Percentiles rank a stretch among this genome's conserved stretches.
Evolutionary conservation across 2,329 filamentous ascomycete species (phyloP).

Genomic region (Colletotrichum theobromicola): DNA sequence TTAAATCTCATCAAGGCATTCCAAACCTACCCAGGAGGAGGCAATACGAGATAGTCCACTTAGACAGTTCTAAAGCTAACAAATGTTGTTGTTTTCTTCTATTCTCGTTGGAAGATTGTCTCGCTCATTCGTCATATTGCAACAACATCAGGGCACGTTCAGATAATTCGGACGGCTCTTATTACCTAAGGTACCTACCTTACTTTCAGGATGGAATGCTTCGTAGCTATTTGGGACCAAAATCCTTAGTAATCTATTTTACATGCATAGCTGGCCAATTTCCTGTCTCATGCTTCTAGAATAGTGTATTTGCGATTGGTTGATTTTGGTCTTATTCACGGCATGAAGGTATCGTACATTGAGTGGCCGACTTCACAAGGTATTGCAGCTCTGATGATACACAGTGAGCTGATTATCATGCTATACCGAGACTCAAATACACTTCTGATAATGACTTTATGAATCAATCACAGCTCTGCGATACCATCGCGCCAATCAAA

Average conservation of each 20-base stretch:
- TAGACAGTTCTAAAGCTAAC: rapidly evolving
- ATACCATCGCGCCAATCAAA: neutral
- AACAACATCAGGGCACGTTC: neutral
- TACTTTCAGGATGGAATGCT: neutral
- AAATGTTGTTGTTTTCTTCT: rapidly evolving
- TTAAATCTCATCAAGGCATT: neutral
- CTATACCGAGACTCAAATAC: rapidly evolving
- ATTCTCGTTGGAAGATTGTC: rapidly evolving
- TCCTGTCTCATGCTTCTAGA: neutral
- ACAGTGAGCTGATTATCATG: neutral
- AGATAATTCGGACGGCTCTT: neutral
- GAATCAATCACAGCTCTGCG: neutral
- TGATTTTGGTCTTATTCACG: neutral
- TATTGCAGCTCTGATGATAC: neutral
- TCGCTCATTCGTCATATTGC: neutral
- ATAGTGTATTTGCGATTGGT: neutral
- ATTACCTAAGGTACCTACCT: too few relatives aligned
- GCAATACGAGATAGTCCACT: rapidly evolving
- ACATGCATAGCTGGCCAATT: neutral
- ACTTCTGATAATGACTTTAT: neutral
- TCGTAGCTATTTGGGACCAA: neutral
- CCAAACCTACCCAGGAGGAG: rapidly evolving
- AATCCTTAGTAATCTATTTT: neutral
- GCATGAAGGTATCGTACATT: neutral
- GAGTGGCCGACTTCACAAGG: neutral